Base-by-base conservation (phyloP, 306 rosid species). In the Fagus crenata region DNA sequence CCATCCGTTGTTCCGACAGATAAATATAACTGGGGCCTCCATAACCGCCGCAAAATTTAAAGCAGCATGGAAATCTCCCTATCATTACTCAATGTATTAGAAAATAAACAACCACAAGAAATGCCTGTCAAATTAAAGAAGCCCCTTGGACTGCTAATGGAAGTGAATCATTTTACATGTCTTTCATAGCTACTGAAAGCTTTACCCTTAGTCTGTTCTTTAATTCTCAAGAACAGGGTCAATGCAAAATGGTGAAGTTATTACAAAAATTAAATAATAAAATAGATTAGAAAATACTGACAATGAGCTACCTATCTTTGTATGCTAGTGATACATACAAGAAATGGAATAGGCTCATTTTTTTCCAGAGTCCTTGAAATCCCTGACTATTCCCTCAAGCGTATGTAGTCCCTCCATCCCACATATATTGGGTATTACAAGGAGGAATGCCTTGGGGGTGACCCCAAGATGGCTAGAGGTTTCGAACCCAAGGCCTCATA, bases 1-100 rank as follows among this genome's bases (percentile, higher is more conserved):
- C 98, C 98, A 95, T 83, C 98, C 96, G 85, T 92, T 95, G 87
- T 95, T 95, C 75, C 98, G 96, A 81, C 98, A 95, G 68, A 95
- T 77, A 71, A 95, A 92, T 75, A 95, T 84, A 59, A 95, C 97
- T 5, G 98, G 98, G 63, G 90, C 97, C 84, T 95, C 98, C 77
- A 60, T 79, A 67, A 95, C 97, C 1, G 97, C 98, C 22, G 97
- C 96, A 85, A 95, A 95, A 82, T 95, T 95, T 69, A 95, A 76
- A 13, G 90, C 97, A 35, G 93, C 98, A 75, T 95, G 98, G 87
- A 95, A 92, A 86, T 95, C 98, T 77, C 98, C 98, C 98, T 92
- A 82, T 73, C 79, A 81, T 68, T 60, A 58, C 53, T 63, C 72
- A 51, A 67, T 5, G 28, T 2, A 22, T 81, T 71, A 83, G 84